Evolutionary conservation across 345 rosid genomes (phyloP).

Genomic region (Populus simonii): DNA sequence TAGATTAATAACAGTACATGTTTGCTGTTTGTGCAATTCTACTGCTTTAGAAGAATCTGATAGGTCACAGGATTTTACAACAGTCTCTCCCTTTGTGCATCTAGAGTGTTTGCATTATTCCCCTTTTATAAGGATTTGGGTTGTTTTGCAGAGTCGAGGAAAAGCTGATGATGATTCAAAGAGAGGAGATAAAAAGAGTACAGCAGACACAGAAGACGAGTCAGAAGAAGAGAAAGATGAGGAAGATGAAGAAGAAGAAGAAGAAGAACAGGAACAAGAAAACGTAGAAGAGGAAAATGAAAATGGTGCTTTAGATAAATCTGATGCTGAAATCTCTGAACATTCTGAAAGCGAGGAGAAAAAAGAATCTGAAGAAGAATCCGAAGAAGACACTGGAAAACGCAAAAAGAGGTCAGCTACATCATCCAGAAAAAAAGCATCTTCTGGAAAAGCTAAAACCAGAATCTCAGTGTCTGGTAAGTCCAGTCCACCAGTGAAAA

Average conservation of each 20-base stretch:
- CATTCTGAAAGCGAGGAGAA: conserved; percentile 68
- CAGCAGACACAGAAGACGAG: conserved; percentile 49
- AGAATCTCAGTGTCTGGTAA: conserved; percentile 32
- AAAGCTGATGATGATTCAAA: conserved; percentile 54
- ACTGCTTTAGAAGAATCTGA: background rate
- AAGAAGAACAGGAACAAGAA: conserved; percentile 39
- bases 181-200: conserved; percentile 27
- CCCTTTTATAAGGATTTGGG: background rate
- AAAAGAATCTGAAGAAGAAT: conserved; percentile 62
- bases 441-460: conserved; percentile 55
- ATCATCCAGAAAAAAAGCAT: conserved; percentile 45
- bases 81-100: background rate
- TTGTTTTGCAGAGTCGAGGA: conserved; percentile 48
- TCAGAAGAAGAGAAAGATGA: conserved; percentile 55
- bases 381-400: conserved; percentile 64
- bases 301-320: conserved; percentile 62
- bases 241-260: conserved; percentile 2
- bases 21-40: background rate
- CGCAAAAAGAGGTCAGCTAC: conserved; percentile 47
- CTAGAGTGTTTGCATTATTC: background rate
- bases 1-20: background rate
- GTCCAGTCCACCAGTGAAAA: conserved; percentile 49
- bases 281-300: conserved; percentile 40
- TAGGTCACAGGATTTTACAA: background rate
- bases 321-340: conserved; percentile 55